These are phyloP conservation scores for Termitomyces sp. DNA, from an alignment of 768 basidiomycete genomes.

Conservation along the genomic window DNA sequence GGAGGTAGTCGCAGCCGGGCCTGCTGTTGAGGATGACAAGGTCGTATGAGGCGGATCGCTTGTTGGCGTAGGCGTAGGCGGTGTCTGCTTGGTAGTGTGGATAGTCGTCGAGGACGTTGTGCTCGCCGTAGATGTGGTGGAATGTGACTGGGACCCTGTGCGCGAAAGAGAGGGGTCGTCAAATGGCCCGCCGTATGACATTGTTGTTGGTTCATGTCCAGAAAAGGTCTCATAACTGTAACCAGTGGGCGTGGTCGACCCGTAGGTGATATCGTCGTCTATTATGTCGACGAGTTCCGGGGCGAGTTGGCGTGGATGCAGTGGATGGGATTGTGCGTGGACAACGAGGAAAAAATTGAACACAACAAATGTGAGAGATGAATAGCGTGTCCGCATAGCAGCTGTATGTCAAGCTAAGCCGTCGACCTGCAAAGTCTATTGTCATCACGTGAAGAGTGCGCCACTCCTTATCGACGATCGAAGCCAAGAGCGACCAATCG, in stretches of 20 bases:
- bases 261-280: slow-evolving; percentile 10
- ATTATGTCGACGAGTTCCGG: slow-evolving; percentile 9
- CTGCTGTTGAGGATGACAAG: background rate
- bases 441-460: slow-evolving; percentile 11
- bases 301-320: background rate
- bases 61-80: background rate
- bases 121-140: slow-evolving; percentile 1
- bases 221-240: slow-evolving; percentile 5
- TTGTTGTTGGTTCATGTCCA: slow-evolving; percentile 1
- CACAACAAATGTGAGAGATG: background rate
- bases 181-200: slow-evolving; percentile 8
- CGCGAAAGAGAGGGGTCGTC: background rate
- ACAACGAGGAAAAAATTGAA: slow-evolving; percentile 6
- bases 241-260: background rate
- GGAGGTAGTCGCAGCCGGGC: background rate
- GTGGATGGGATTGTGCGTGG: slow-evolving; percentile 12
- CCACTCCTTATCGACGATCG: slow-evolving; percentile 12
- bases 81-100: background rate
- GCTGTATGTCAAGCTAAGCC: background rate
- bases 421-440: background rate
- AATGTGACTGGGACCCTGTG: slow-evolving; percentile 3
- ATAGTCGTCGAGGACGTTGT: background rate
- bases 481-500: slow-evolving; percentile 40
- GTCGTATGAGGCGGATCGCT: background rate
- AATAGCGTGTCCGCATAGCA: slow-evolving; percentile 8